Percentiles rank a stretch among this genome's conserved stretches.
These are phyloP conservation scores for Biancaea sappan DNA, from an alignment of 306 rosid genomes.

Conservation along the genomic window DNA sequence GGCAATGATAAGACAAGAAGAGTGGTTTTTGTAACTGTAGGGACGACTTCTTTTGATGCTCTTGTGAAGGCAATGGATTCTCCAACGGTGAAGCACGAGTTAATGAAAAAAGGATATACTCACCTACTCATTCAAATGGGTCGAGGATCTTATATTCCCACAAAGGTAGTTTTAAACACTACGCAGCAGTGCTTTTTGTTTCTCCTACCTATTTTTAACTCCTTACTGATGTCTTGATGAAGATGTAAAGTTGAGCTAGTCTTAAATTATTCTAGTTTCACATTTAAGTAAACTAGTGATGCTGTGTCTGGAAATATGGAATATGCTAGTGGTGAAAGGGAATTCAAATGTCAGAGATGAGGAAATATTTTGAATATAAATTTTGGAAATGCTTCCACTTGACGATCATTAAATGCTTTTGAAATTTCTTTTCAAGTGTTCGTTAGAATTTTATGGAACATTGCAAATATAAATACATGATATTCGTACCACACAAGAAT, in stretches of 20 bases:
- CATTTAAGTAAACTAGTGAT: background rate
- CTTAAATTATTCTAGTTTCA: background rate
- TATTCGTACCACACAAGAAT: background rate
- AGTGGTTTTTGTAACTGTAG: constrained; percentile 77
- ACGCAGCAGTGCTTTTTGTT: background rate
- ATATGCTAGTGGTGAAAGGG: background rate
- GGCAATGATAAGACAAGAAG: constrained; percentile 32
- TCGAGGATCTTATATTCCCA: constrained; percentile 72
- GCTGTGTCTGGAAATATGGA: background rate
- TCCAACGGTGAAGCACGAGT: constrained; percentile 47
- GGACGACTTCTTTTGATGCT: constrained; percentile 83
- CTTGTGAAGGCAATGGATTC: constrained; percentile 67
- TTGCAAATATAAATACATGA: background rate
- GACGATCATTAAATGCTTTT: background rate
- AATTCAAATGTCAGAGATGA: background rate
- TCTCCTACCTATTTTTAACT: background rate
- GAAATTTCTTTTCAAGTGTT: background rate
- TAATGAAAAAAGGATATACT: constrained; percentile 67
- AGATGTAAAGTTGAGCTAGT: background rate
- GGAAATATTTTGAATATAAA: background rate
- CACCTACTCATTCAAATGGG: constrained; percentile 83
- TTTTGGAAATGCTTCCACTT: background rate
- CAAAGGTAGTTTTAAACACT: constrained; percentile 49
- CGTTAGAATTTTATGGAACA: background rate
- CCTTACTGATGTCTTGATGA: background rate